Evolutionary conservation across 345 rosid genomes (phyloP).

Genomic region (Melaleuca quinquenervia): DNA sequence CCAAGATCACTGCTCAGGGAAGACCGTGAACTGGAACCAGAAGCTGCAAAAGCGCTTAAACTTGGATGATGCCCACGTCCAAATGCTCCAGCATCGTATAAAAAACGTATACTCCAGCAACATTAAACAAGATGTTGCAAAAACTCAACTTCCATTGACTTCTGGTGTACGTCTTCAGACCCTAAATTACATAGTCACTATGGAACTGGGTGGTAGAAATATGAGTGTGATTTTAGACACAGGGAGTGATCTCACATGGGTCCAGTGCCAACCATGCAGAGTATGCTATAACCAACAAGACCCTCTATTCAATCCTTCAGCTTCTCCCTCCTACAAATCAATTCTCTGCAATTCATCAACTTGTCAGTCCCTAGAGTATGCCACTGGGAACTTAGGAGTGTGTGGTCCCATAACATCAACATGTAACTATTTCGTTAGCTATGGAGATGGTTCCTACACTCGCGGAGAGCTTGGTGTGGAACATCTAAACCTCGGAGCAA

Average conservation of each 20-base stretch:
- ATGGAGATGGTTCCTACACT: constrained; percentile 88
- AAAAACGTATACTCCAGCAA: constrained; percentile 11
- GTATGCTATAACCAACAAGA: constrained; percentile 63
- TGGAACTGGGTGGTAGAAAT: constrained; percentile 44
- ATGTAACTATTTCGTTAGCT: constrained; percentile 64
- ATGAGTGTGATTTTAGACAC: constrained; percentile 75
- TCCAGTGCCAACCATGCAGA: constrained; percentile 82
- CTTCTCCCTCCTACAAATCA: constrained; percentile 44
- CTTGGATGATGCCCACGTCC: constrained; percentile 44
- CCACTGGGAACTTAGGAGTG: constrained; percentile 36
- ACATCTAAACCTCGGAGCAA: constrained; percentile 31
- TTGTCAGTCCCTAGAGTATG: constrained; percentile 44
- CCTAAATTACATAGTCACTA: constrained; percentile 63
- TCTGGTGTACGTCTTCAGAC: constrained; percentile 60
- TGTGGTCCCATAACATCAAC: constrained; percentile 19
- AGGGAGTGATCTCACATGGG: constrained; percentile 95
- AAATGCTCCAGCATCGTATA: constrained; percentile 39
- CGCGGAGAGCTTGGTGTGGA: constrained; percentile 62
- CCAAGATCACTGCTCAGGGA: constrained; percentile 38
- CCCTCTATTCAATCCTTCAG: constrained; percentile 58
- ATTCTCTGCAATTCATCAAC: constrained; percentile 58
- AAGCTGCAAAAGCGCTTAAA: constrained; percentile 34
- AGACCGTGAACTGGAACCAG: constrained; percentile 39
- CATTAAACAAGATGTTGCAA: constrained; percentile 7
- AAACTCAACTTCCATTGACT: constrained; percentile 36